Percentiles rank a stretch among this genome's conserved stretches.
phyloP scores from a whole-genome alignment of 2,329 filamentous ascomycete genomes.

The Blumeriella jaapii region DNA sequence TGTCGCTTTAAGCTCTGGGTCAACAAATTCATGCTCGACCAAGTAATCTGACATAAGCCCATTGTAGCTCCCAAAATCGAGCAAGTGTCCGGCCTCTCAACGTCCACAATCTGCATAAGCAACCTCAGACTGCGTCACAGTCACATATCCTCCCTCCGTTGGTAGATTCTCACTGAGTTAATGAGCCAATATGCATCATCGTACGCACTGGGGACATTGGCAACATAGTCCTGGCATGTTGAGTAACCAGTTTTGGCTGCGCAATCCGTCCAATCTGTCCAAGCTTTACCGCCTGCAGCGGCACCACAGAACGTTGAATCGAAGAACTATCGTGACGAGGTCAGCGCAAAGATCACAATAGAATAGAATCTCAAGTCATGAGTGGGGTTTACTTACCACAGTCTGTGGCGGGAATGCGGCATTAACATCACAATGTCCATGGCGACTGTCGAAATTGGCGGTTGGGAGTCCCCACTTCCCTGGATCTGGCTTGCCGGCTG shows the following conservation, averaged over 20 bases:
- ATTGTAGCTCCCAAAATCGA: too few relatives aligned
- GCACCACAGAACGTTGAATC: slow-evolving; percentile 79
- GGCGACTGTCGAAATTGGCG: slow-evolving; percentile 43
- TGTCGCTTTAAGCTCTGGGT: too few relatives aligned
- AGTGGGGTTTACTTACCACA: slow-evolving; percentile 51
- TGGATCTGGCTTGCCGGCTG: slow-evolving; percentile 50
- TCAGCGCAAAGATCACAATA: too few relatives aligned
- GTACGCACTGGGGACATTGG: slow-evolving; percentile 58
- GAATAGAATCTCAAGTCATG: neutral
- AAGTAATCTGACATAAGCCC: too few relatives aligned
- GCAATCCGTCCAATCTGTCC: slow-evolving; percentile 31
- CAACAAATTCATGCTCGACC: too few relatives aligned
- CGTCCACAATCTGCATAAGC: too few relatives aligned
- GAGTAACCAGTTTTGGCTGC: slow-evolving; percentile 48
- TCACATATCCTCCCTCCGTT: slow-evolving; percentile 16
- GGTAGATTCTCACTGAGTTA: slow-evolving; percentile 57
- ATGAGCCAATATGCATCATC: slow-evolving; percentile 66
- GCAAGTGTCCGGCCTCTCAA: too few relatives aligned
- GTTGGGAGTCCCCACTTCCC: slow-evolving; percentile 54
- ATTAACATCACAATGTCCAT: slow-evolving; percentile 54
- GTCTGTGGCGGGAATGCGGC: slow-evolving; percentile 58
- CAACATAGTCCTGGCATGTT: slow-evolving; percentile 66
- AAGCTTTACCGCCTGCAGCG: slow-evolving; percentile 56
- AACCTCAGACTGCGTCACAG: too few relatives aligned
- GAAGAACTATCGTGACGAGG: slow-evolving; percentile 41